Evolutionary conservation across 371 early-diverging fungal genomes (phyloP).

Genomic region (Actinomucor elegans): DNA sequence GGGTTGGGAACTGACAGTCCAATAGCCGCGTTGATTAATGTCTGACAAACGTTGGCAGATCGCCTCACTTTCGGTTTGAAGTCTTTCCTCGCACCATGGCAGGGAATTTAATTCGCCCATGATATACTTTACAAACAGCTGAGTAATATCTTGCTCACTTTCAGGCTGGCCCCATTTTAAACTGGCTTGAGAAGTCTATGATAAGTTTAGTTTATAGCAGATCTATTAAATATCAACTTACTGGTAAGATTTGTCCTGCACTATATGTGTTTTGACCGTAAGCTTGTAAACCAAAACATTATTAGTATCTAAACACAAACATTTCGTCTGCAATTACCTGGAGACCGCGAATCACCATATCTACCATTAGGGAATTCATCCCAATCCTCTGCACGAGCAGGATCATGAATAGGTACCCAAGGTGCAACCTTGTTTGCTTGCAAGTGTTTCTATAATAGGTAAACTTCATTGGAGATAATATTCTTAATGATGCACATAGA

Average conservation of each 20-base stretch:
- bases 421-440: conserved; percentile 10
- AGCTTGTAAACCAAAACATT: conserved; percentile 64
- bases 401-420: conserved; percentile 29
- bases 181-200: conserved; percentile 23
- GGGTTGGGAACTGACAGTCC: conserved; percentile 94
- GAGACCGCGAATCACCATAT: conserved; percentile 94
- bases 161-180: conserved; percentile 79
- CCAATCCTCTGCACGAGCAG: conserved; percentile 68
- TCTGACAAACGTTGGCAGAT: conserved; percentile 65
- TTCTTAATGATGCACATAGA: background rate
- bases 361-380: conserved; percentile 98
- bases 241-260: conserved; percentile 64
- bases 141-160: conserved; percentile 58
- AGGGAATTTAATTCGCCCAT: conserved; percentile 66
- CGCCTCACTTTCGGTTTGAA: conserved; percentile 75
- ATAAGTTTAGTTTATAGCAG: background rate
- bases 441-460: background rate
- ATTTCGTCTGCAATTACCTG: conserved; percentile 36
- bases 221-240: conserved; percentile 19
- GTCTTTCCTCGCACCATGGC: conserved; percentile 89
- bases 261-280: conserved; percentile 65
- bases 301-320: conserved; percentile 32
- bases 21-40: conserved; percentile 74
- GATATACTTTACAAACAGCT: conserved; percentile 77
- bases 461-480: no score